phyloP scores from a whole-genome alignment of 768 basidiomycete species.

The Suillus luteus region DNA sequence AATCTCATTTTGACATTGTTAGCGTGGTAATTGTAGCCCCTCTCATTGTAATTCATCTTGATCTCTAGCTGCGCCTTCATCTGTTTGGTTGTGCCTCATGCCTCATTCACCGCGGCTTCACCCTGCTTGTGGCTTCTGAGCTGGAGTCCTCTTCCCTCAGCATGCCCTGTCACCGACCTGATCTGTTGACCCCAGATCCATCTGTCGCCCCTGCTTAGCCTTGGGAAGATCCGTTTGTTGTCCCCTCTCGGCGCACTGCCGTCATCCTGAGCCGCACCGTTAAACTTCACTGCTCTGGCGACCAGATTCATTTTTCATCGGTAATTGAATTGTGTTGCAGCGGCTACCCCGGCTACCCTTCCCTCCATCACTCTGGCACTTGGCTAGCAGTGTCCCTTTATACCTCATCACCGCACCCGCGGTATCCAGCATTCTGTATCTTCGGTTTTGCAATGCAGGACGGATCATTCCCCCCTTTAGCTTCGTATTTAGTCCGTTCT shows the following conservation, averaged over 20 bases:
- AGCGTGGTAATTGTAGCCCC: neutral
- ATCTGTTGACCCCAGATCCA: neutral
- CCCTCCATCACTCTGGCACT: neutral
- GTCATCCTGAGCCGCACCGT: too few species aligned
- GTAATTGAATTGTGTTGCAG: neutral
- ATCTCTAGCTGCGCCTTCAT: neutral
- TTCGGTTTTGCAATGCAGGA: conserved; percentile 9
- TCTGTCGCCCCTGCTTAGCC: neutral
- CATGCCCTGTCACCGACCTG: neutral
- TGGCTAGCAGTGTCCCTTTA: neutral
- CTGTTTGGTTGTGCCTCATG: neutral
- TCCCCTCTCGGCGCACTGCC: neutral
- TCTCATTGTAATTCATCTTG: neutral
- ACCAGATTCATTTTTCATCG: neutral
- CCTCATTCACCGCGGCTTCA: neutral
- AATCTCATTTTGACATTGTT: neutral
- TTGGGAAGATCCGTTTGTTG: neutral
- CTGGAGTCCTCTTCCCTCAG: neutral
- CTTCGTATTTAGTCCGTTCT: neutral
- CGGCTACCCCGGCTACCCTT: neutral
- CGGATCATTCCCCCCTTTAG: neutral
- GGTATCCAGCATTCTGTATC: conserved; percentile 24
- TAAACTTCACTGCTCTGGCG: neutral
- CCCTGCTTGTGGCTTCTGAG: neutral
- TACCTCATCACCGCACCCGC: conserved; percentile 1